A percentile compares a stretch with the other conserved stretches of the same genome.
These are phyloP conservation scores for Stromatinia cepivora DNA, from an alignment of 2,329 filamentous ascomycete species.

Conservation along the genomic window DNA sequence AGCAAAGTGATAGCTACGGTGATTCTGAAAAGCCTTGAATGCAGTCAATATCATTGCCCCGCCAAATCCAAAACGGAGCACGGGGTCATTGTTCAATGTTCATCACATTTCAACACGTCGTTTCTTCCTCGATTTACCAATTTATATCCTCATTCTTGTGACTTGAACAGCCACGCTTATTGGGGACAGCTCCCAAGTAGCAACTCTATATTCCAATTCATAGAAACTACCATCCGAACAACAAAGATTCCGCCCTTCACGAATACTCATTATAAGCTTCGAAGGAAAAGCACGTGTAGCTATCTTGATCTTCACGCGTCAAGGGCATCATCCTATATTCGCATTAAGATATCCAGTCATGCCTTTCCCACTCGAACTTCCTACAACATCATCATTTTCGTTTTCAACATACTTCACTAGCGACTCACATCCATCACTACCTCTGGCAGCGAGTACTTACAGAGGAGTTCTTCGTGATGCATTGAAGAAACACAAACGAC, in stretches of 20 bases:
- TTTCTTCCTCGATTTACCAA: background rate
- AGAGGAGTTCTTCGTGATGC: conserved; percentile 80
- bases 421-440: conserved; percentile 84
- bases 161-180: too few relatives aligned
- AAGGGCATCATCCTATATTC: background rate
- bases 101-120: background rate
- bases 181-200: too few relatives aligned
- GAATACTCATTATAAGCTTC: background rate
- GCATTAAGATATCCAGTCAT: conserved; percentile 49
- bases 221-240: background rate
- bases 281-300: background rate
- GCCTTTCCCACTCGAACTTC: conserved; percentile 86
- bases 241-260: background rate
- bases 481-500: conserved; percentile 85
- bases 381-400: conserved; percentile 84
- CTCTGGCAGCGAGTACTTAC: conserved; percentile 76
- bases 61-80: background rate
- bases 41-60: conserved; percentile 20
- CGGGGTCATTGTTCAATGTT: background rate
- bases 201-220: background rate
- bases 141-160: background rate
- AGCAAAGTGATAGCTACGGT: conserved; percentile 8
- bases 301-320: background rate
- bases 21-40: background rate
- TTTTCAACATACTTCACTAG: conserved; percentile 77